Evolutionary conservation across 179 eudicot species (phyloP).

Genomic region (Spergularia azorica): DNA sequence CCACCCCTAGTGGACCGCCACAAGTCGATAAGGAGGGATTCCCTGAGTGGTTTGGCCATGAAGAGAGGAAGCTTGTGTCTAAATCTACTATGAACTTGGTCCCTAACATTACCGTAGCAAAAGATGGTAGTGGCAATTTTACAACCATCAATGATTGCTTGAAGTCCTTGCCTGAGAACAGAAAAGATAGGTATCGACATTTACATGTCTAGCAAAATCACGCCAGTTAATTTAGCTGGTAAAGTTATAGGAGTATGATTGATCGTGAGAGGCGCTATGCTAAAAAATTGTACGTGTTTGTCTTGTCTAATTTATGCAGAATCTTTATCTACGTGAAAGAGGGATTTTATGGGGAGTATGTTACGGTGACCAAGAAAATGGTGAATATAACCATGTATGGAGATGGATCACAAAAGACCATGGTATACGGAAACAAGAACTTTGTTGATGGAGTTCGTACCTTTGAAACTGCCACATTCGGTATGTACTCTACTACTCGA

Average conservation of each 20-base stretch:
- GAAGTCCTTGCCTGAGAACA: conserved; percentile 47
- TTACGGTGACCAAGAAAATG: conserved; percentile 58
- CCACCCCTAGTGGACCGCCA: background rate
- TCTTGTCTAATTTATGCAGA: conserved; percentile 32
- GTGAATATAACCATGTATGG: conserved; percentile 70
- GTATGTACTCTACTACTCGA: conserved; percentile 31
- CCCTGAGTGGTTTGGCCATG: conserved; percentile 59
- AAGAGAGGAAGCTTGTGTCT: conserved; percentile 48
- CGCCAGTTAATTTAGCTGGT: background rate
- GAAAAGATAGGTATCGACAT: conserved; percentile 47
- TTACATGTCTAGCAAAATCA: background rate
- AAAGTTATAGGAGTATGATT: background rate
- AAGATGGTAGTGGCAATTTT: conserved; percentile 86
- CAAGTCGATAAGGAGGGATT: conserved; percentile 28
- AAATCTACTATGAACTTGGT: conserved; percentile 34
- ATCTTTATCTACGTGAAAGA: conserved; percentile 55
- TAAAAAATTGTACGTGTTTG: no score
- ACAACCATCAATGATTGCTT: conserved; percentile 58
- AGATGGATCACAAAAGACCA: conserved; percentile 78
- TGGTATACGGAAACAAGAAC: conserved; percentile 72
- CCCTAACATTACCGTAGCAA: conserved; percentile 63
- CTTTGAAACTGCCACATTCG: conserved; percentile 73
- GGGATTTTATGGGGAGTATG: conserved; percentile 69
- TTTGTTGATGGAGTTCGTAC: conserved; percentile 60
- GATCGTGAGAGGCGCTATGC: no score